Base-by-base conservation (phyloP, 495 filamentous ascomycete genomes). In the Bryoglossum gracile region DNA sequence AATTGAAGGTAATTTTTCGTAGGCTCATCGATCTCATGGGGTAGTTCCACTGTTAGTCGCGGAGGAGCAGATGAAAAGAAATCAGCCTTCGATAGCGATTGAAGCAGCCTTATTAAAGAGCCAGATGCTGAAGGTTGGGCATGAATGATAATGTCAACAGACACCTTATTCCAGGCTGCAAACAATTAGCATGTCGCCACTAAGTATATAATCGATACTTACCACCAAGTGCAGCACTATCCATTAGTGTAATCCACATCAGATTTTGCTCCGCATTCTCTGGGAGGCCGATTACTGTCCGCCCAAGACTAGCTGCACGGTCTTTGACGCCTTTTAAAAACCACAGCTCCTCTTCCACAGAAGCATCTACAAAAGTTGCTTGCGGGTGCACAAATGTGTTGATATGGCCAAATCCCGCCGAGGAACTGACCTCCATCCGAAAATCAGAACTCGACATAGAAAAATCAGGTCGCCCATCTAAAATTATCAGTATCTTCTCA, bases 1-100 rank as follows among this genome's bases (percentile, higher is more conserved):
- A 60, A 62, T 39, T 78, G 70, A 11, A 60, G 60, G 56, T 79
- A 89, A 4, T 61, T 60, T 45, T 73, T 69, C 17, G 82, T 80
- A 4, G 75, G 71, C 30, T 61, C 54, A 48, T 91, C 86, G 6
- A 87, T 67, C 25, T 73, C 64, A 45, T 74, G 65, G 4, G 88
- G 84, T 18, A 95, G 76, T 56, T 95, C 89, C 46, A 95, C 78
- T 10, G 86, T 90, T 16, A 95, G 62, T 59, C 81, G 75, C 1
- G 89, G 88, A 11, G 68, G 63, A 5, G 69, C 59, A 9, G 76
- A 70, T 3, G 79, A 78, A 47, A 80, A 76, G 60, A 85, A 90
- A 52, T 94, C 87, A 1, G 87, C 86, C 6, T 68, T 68, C 54
- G 78, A 68, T 14, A 95, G 68, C 16, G 87, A 90, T 45, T 75